Evolutionary conservation across 306 rosid genomes (phyloP).

Genomic region (Vicia faba): DNA sequence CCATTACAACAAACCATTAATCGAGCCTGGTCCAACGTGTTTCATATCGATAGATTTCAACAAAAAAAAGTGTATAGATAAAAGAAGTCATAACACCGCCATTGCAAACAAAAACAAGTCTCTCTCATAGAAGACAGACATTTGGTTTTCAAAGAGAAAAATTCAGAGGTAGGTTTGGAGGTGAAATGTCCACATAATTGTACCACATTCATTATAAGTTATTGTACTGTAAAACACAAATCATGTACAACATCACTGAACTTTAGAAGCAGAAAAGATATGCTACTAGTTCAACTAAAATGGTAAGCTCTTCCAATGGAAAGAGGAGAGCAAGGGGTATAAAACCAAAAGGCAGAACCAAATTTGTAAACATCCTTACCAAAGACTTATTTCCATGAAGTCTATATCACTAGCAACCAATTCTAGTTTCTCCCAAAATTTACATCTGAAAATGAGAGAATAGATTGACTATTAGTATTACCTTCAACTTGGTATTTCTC

Average conservation of each 20-base stretch:
- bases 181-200: conserved; percentile 7
- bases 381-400: conserved; percentile 26
- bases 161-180: neutral
- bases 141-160: no score
- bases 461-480: conserved; percentile 13
- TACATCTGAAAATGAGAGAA: conserved; percentile 3
- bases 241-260: conserved; percentile 36
- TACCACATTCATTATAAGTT: neutral
- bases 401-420: conserved; percentile 24
- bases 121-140: neutral
- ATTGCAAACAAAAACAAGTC: neutral
- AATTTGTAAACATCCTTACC: conserved; percentile 18
- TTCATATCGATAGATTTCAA: no score
- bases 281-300: conserved; percentile 21
- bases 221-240: neutral
- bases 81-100: neutral
- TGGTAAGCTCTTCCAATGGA: conserved; percentile 23
- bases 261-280: neutral
- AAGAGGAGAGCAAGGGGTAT: conserved; percentile 25
- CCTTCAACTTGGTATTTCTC: conserved; percentile 19
- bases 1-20: neutral
- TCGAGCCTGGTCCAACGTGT: neutral
- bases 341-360: neutral
- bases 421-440: conserved; percentile 35
- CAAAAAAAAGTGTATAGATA: no score